Evolutionary conservation across 2,329 filamentous ascomycete species (phyloP).

Genomic region (Fusarium solani-melongenae): DNA sequence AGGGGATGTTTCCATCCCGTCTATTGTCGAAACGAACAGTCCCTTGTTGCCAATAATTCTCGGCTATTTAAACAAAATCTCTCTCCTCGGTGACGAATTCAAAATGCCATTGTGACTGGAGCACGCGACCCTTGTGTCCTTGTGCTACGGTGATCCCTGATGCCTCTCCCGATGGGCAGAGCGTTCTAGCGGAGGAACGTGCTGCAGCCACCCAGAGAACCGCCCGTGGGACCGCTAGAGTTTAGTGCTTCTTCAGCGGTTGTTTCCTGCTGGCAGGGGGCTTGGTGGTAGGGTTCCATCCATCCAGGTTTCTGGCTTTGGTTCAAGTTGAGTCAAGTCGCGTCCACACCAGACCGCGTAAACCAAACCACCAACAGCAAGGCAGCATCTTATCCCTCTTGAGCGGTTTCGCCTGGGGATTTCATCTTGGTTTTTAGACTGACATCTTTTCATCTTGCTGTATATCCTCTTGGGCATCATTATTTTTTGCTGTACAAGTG

Average conservation of each 20-base stretch:
- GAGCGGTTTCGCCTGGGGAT: neutral
- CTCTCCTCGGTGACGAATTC: neutral
- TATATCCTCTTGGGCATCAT: neutral
- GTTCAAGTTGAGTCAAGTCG: conserved; percentile 23
- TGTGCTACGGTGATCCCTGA: conserved; percentile 7
- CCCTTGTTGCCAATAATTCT: neutral
- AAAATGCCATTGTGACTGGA: neutral
- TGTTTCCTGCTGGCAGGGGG: conserved; percentile 10
- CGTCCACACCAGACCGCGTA: conserved; percentile 33
- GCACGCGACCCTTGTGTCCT: conserved; percentile 12
- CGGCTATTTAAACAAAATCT: neutral
- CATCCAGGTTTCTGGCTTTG: conserved; percentile 8
- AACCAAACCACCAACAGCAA: conserved; percentile 17
- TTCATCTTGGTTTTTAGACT: neutral
- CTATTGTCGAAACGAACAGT: neutral
- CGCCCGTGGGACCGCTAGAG: conserved; percentile 25
- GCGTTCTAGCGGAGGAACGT: conserved; percentile 17
- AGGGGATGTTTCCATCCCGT: neutral
- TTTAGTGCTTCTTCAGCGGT: conserved; percentile 33
- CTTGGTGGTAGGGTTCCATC: neutral
- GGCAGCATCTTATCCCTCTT: neutral
- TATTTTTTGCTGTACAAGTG: neutral
- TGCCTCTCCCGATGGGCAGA: neutral
- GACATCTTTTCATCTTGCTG: neutral
- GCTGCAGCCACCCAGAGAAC: conserved; percentile 11